These are phyloP conservation scores for Cutaneotrichosporon dermatis DNA, from an alignment of 1,284 basidiomycete genomes.

Conservation along the genomic window DNA sequence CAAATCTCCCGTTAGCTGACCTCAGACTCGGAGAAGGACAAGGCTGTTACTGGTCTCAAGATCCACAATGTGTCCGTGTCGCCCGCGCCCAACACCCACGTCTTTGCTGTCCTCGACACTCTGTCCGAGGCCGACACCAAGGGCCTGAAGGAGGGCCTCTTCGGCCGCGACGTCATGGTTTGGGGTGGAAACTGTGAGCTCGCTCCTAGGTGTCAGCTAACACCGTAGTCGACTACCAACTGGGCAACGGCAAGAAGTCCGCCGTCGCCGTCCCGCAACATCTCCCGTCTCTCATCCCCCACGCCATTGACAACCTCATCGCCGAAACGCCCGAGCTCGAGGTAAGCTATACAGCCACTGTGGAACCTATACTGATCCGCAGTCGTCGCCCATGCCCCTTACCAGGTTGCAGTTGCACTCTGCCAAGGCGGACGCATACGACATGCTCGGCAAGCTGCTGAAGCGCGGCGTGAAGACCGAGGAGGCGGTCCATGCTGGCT, in stretches of 20 bases:
- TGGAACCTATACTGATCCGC: background rate
- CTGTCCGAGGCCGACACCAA: constrained; percentile 51
- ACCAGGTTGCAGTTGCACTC: constrained; percentile 49
- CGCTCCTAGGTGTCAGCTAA: background rate
- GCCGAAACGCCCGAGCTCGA: constrained; percentile 57
- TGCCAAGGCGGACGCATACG: constrained; percentile 54
- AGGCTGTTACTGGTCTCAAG: constrained; percentile 62
- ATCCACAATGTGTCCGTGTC: constrained; percentile 61
- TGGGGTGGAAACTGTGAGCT: constrained; percentile 51
- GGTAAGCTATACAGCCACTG: constrained; percentile 50
- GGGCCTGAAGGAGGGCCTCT: constrained; percentile 43
- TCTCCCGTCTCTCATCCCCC: constrained; percentile 52
- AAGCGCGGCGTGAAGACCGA: constrained; percentile 64
- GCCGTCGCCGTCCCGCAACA: constrained; percentile 66
- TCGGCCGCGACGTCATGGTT: constrained; percentile 55
- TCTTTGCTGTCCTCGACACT: constrained; percentile 70
- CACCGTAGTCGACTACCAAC: constrained; percentile 60
- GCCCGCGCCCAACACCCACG: constrained; percentile 71
- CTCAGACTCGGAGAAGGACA: constrained; percentile 63
- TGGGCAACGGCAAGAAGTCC: constrained; percentile 77
- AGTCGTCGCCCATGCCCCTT: constrained; percentile 49
- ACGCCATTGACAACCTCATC: constrained; percentile 37
- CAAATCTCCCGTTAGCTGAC: constrained; percentile 4
- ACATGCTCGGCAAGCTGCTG: constrained; percentile 64
- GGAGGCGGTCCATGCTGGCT: constrained; percentile 58